phyloP scores from a whole-genome alignment of 306 rosid genomes.

The Trifolium pratense region DNA sequence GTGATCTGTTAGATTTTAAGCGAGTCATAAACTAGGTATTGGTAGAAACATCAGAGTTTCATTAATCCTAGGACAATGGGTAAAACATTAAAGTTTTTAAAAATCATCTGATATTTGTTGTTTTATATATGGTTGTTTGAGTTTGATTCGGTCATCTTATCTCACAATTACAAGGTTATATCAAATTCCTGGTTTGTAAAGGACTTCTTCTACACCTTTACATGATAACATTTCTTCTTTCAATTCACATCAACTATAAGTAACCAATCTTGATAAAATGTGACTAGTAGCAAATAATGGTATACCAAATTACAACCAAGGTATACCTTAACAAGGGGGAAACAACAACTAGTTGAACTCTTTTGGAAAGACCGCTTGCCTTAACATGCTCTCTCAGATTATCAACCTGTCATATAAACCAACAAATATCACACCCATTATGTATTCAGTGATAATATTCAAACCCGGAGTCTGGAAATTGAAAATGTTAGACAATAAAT shows the following conservation, averaged over 20 bases:
- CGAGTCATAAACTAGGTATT: background rate
- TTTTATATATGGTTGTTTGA: constrained; percentile 18
- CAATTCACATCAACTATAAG: constrained; percentile 10
- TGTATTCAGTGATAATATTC: constrained; percentile 66
- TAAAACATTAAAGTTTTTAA: background rate
- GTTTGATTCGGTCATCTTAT: constrained; percentile 20
- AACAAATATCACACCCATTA: constrained; percentile 46
- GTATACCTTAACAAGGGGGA: constrained; percentile 92
- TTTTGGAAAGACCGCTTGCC: constrained; percentile 65
- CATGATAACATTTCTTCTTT: constrained; percentile 7
- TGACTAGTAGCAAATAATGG: background rate
- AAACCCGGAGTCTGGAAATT: constrained; percentile 63
- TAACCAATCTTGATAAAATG: constrained; percentile 29
- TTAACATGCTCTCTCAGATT: constrained; percentile 83
- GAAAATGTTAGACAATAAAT: constrained; percentile 1
- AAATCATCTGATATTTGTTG: constrained; percentile 10
- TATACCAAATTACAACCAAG: constrained; percentile 34
- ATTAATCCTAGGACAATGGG: constrained; percentile 13
- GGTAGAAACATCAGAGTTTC: constrained; percentile 18
- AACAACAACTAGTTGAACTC: constrained; percentile 70
- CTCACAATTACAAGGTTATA: no score
- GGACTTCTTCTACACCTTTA: background rate
- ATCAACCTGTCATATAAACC: constrained; percentile 64
- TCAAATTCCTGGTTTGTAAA: constrained; percentile 20
- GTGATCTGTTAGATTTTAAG: background rate